Evolutionary conservation across 1,284 basidiomycete genomes (phyloP).

Genomic region (Malassezia caprae): DNA sequence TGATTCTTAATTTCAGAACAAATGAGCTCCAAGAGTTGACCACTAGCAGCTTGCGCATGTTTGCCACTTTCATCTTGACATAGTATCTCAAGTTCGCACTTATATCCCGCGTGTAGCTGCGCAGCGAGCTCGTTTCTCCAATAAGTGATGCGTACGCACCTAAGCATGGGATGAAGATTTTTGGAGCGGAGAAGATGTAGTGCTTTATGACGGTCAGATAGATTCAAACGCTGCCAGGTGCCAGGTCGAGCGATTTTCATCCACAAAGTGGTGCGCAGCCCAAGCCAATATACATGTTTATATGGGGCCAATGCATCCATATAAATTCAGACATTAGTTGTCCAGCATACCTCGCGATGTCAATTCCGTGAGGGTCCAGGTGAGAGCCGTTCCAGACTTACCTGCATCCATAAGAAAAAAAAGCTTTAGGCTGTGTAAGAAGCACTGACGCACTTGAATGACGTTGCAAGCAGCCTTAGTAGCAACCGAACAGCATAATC

Average conservation of each 20-base stretch:
- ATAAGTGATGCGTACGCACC: neutral
- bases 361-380: conserved; percentile 32
- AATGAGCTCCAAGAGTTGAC: conserved; percentile 2
- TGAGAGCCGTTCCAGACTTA: conserved; percentile 12
- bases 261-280: neutral
- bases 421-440: neutral
- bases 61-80: conserved; percentile 4
- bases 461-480: conserved; percentile 14
- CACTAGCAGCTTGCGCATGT: neutral
- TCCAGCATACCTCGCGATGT: conserved; percentile 20
- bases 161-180: neutral
- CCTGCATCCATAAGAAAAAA: conserved; percentile 13
- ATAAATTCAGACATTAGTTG: neutral
- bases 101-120: conserved; percentile 25
- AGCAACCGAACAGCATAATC: conserved; percentile 22
- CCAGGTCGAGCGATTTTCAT: conserved; percentile 4
- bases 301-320: neutral
- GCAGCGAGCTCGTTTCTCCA: conserved; percentile 17
- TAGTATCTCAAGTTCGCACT: conserved; percentile 30
- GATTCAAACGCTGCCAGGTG: neutral
- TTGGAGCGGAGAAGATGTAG: conserved; percentile 10
- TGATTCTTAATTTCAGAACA: neutral
- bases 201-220: conserved; percentile 21
- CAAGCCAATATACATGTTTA: conserved; percentile 3
- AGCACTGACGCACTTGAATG: neutral